phyloP scores from a whole-genome alignment of 2,329 filamentous ascomycete genomes.

The Epicoccum nigrum region DNA sequence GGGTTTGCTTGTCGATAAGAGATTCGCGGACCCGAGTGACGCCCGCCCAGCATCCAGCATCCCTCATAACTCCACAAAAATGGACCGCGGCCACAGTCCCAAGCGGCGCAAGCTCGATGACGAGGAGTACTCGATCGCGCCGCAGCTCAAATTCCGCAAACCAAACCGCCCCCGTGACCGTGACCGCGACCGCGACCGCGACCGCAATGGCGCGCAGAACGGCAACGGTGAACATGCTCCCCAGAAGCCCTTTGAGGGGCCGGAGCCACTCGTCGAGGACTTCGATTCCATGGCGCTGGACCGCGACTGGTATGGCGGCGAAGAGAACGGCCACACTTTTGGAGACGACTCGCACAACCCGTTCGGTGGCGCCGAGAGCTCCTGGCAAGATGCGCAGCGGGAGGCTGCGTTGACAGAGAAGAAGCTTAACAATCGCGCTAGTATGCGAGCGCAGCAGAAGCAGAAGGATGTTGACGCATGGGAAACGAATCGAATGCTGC shows the following conservation, averaged over 20 bases:
- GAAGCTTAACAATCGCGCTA: slow-evolving; percentile 74
- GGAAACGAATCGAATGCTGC: slow-evolving; percentile 98
- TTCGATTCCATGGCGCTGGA: slow-evolving; percentile 79
- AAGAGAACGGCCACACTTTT: slow-evolving; percentile 83
- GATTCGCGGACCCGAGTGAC: slow-evolving; percentile 31
- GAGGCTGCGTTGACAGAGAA: slow-evolving; percentile 79
- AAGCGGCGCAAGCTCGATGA: slow-evolving; percentile 72
- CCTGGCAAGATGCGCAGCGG: slow-evolving; percentile 75
- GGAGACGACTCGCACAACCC: slow-evolving; percentile 94
- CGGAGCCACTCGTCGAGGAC: slow-evolving; percentile 66
- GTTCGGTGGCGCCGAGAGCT: slow-evolving; percentile 76
- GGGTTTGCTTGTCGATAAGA: slow-evolving; percentile 25
- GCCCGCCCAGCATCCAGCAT: background rate
- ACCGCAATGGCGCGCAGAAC: slow-evolving; percentile 35
- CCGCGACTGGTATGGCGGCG: slow-evolving; percentile 90
- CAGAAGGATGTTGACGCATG: slow-evolving; percentile 96
- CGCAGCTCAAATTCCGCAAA: slow-evolving; percentile 53
- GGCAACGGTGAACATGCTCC: slow-evolving; percentile 50
- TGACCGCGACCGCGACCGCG: slow-evolving; percentile 22
- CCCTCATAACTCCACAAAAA: slow-evolving; percentile 16
- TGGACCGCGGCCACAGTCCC: slow-evolving; percentile 58
- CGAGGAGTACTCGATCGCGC: slow-evolving; percentile 63
- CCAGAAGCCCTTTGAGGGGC: slow-evolving; percentile 66
- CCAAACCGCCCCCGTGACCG: slow-evolving; percentile 42
- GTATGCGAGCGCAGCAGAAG: slow-evolving; percentile 78